phyloP scores from a whole-genome alignment of 2,329 filamentous ascomycete species.

The Hypoxylon sp. region DNA sequence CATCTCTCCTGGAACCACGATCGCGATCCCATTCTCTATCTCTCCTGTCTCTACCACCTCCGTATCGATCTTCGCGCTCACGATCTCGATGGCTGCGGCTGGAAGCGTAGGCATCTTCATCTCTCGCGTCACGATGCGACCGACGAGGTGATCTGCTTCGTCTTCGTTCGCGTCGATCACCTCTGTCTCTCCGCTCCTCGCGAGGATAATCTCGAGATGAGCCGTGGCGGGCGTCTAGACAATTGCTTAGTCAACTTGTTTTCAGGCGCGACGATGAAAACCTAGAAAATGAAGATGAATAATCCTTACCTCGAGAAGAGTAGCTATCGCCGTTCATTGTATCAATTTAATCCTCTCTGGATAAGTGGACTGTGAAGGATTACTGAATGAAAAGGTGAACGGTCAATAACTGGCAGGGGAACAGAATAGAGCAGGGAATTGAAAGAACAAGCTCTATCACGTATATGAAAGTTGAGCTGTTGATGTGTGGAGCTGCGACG shows the following conservation, averaged over 20 bases:
- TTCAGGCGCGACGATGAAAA: conserved; percentile 26
- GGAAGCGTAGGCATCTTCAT: conserved; percentile 82
- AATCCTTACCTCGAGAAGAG: conserved; percentile 78
- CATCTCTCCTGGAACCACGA: conserved; percentile 59
- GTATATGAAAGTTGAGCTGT: conserved; percentile 45
- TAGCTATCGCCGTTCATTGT: conserved; percentile 91
- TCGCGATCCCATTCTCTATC: conserved; percentile 77
- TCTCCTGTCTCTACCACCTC: conserved; percentile 64
- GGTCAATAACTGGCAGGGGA: conserved; percentile 26
- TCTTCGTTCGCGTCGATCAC: conserved; percentile 64
- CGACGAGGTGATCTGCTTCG: conserved; percentile 87
- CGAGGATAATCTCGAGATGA: conserved; percentile 69
- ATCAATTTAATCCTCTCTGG: conserved; percentile 30
- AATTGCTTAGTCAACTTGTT: conserved; percentile 48
- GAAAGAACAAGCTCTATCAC: conserved; percentile 41
- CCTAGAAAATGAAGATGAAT: conserved; percentile 17
- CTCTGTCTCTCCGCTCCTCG: conserved; percentile 58
- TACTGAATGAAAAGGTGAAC: conserved; percentile 9
- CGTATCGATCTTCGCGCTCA: conserved; percentile 94
- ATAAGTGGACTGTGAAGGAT: conserved; percentile 8
- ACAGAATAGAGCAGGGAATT: conserved; percentile 8
- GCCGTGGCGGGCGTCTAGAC: conserved; percentile 65
- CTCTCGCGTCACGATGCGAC: conserved; percentile 79
- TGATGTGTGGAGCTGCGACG: conserved; percentile 49
- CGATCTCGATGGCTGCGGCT: conserved; percentile 93